Evolutionary conservation across 768 basidiomycete genomes (phyloP), one percentile per base, ranked within the genome.

Genomic region (Cubamyces lactineus): DNA sequence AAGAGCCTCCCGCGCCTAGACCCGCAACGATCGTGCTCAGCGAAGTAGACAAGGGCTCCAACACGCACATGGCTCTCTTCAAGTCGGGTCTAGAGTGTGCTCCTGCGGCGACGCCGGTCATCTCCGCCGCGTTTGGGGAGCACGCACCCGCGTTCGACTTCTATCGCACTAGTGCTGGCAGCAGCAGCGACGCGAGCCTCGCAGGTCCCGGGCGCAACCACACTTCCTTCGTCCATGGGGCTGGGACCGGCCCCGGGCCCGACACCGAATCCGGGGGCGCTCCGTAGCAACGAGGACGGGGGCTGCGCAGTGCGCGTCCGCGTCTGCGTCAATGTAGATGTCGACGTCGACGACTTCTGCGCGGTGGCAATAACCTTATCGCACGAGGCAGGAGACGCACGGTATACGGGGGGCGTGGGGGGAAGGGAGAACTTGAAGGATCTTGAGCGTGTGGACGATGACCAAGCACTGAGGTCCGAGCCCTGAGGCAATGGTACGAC

Each of bases 21-120:
- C 43, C 21, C 42, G 11, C 15, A 26, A 48, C 16, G 26, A 16
- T 42, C 23, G 4, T 59, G 24, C 50, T 58, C 16, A 28, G 42
- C 19, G 57, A 57, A 15, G 53, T 48, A 6, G 65, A 64, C 24
- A 56, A 59, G 34, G 17, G 16, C 1, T 15, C 49, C n/a, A 38
- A 47, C 41, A 19, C 15, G 28, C 52, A 21, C 9, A 52, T 49
- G 46, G 28, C 24, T 12, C 13, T 57, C 12, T 72, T 70, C 65
- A 70, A 70, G 57, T 57, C 66, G 16, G 46, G 65, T 16, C 38
- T 72, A 17, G 53, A 38, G 11, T 69, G 66, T 56, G 65, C 68
- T n/a, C 60, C 66, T 12, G 69, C 67, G 21, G 67, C 61, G 17
- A 38, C 60, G 21, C 69, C 67, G 19, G 63, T 69, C 56, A 5